Percentiles rank a stretch among this genome's conserved stretches.
phyloP scores from a whole-genome alignment of 176 grass and related monocot species.

The Lolium perenne region DNA sequence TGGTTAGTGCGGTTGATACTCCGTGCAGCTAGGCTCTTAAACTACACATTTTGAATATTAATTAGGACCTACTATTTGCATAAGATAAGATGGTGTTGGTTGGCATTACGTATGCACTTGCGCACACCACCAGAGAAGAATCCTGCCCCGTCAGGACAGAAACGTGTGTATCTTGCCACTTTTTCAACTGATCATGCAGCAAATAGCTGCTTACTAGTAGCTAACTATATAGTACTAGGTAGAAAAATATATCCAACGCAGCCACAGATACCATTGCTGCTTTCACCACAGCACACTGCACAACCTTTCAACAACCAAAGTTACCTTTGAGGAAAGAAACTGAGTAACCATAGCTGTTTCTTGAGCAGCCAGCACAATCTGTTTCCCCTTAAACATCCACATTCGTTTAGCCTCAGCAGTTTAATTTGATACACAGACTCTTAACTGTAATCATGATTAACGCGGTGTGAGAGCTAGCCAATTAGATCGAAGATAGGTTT shows the following conservation, averaged over 20 bases:
- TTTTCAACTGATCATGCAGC: neutral
- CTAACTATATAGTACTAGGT: neutral
- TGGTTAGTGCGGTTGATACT: conserved; percentile 48
- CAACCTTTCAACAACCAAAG: conserved; percentile 6
- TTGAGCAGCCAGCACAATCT: conserved; percentile 2
- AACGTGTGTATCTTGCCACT: conserved; percentile 6
- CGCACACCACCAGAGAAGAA: conserved; percentile 43
- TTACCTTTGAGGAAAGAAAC: neutral
- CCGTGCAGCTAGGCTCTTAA: conserved; percentile 28
- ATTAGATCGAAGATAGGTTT: neutral
- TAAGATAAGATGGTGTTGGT: conserved; percentile 40
- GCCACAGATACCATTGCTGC: neutral
- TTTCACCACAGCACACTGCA: neutral
- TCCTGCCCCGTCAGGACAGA: conserved; percentile 37
- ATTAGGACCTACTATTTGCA: conserved; percentile 27
- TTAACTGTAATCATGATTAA: conserved; percentile 4
- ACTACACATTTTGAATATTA: conserved; percentile 40
- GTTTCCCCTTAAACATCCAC: neutral
- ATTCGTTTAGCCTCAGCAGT: neutral
- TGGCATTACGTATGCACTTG: conserved; percentile 47
- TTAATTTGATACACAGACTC: neutral
- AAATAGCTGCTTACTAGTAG: neutral
- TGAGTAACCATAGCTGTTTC: neutral
- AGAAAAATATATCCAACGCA: neutral
- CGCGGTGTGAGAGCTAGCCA: conserved; percentile 8